A percentile compares a stretch with the other conserved stretches of the same genome.
phyloP scores from a whole-genome alignment of 2,329 filamentous ascomycete genomes.

The Pseudogymnoascus sp. region DNA sequence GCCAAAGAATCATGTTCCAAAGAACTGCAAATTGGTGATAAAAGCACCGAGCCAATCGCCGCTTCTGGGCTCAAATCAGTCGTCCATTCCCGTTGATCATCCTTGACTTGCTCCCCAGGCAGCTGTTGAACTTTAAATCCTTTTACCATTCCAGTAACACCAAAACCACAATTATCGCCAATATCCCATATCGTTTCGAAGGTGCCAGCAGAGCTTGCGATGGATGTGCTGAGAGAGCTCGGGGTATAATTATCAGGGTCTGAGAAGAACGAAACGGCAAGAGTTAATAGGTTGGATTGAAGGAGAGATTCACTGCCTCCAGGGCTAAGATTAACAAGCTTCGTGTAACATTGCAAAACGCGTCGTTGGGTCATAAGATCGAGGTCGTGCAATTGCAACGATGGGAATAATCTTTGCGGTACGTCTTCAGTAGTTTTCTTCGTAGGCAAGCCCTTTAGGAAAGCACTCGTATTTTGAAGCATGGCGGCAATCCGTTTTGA shows the following conservation, averaged over 20 bases:
- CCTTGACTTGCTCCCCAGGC: constrained; percentile 57
- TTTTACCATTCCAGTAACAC: constrained; percentile 75
- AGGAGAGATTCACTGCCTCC: constrained; percentile 78
- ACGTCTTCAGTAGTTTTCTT: constrained; percentile 85
- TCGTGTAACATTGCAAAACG: constrained; percentile 90
- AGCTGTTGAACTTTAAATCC: constrained; percentile 66
- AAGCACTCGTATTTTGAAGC: constrained; percentile 89
- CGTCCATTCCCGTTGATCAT: constrained; percentile 41
- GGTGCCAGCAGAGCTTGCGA: constrained; percentile 78
- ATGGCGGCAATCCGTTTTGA: constrained; percentile 87
- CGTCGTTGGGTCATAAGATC: constrained; percentile 88
- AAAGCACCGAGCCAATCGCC: constrained; percentile 50
- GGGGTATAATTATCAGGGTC: constrained; percentile 84
- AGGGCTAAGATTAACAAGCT: constrained; percentile 81
- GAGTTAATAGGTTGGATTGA: constrained; percentile 82
- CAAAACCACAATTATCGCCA: constrained; percentile 88
- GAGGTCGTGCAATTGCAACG: constrained; percentile 80
- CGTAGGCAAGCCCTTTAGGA: constrained; percentile 72
- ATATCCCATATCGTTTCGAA: constrained; percentile 96
- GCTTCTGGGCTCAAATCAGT: constrained; percentile 52
- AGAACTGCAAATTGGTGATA: constrained; percentile 70
- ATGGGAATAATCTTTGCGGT: constrained; percentile 71
- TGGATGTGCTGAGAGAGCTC: constrained; percentile 79
- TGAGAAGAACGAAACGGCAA: constrained; percentile 85
- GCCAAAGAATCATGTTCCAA: constrained; percentile 83